A percentile compares a stretch with the other conserved stretches of the same genome.
phyloP scores from a whole-genome alignment of 2,329 filamentous ascomycete species.

The Fusarium sororula region DNA sequence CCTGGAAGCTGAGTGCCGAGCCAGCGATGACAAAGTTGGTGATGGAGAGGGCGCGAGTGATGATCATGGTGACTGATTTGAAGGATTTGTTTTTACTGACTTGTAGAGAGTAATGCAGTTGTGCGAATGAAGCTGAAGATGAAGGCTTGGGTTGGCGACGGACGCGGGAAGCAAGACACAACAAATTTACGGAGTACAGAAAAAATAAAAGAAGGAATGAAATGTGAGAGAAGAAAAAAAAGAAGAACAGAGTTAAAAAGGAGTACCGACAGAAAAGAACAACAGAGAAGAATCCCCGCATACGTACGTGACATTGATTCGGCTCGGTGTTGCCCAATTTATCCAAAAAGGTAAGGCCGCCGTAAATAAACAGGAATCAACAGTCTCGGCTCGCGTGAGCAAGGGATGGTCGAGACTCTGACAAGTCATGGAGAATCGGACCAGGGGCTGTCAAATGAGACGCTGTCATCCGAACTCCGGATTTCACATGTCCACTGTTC shows the following conservation, averaged over 20 bases:
- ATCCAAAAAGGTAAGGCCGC: conserved; percentile 32
- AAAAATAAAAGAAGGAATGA: conserved; percentile 3
- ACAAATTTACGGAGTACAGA: background rate
- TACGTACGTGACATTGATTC: conserved; percentile 13
- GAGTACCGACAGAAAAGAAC: conserved; percentile 3
- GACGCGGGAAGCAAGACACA: conserved; percentile 9
- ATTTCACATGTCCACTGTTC: conserved; percentile 30
- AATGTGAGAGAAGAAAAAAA: background rate
- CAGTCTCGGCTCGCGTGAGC: conserved; percentile 10
- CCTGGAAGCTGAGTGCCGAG: conserved; percentile 72
- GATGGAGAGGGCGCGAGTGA: conserved; percentile 42
- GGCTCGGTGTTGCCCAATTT: conserved; percentile 27
- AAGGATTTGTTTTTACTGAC: background rate
- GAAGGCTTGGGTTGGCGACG: background rate
- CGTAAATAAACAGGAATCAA: conserved; percentile 32
- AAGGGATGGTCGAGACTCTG: conserved; percentile 24
- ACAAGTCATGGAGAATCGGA: conserved; percentile 21
- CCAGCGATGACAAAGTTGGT: conserved; percentile 69
- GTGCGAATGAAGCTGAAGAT: background rate
- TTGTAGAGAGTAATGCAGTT: background rate
- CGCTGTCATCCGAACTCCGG: conserved; percentile 14
- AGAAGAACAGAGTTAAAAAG: background rate
- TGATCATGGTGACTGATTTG: conserved; percentile 30
- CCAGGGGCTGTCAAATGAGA: conserved; percentile 23
- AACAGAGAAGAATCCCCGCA: conserved; percentile 22